A percentile compares a stretch with the other conserved stretches of the same genome.
phyloP scores from a whole-genome alignment of 2,329 filamentous ascomycete species.

The Emericellopsis cladophorae region DNA sequence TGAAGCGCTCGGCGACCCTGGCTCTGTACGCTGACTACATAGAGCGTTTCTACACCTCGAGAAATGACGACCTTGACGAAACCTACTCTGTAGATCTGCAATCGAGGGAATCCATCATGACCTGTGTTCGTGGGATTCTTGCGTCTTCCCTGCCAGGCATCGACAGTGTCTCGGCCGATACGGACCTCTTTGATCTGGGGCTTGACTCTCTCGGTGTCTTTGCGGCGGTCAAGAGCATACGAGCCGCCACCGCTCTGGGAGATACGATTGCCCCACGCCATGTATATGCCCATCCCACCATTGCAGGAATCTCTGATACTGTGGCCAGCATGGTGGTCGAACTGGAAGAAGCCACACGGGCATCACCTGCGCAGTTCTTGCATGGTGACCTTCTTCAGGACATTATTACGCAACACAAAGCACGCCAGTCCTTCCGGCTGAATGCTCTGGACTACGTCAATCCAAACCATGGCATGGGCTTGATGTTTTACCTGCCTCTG shows the following conservation, averaged over 20 bases:
- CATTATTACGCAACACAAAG: conserved; percentile 9
- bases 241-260: conserved; percentile 12
- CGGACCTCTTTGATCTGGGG: conserved; percentile 14
- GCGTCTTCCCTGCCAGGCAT: conserved; percentile 7
- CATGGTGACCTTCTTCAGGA: conserved; percentile 3
- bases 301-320: background rate
- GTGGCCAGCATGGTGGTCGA: background rate
- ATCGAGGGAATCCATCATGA: conserved; percentile 10
- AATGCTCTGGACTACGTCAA: conserved; percentile 19
- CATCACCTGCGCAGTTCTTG: background rate
- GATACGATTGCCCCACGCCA: conserved; percentile 9
- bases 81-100: conserved; percentile 8
- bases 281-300: background rate
- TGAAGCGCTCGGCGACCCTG: conserved; percentile 15
- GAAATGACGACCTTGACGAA: conserved; percentile 4
- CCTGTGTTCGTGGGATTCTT: conserved; percentile 8
- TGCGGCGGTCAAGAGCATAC: conserved; percentile 15
- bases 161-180: conserved; percentile 7
- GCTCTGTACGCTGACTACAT: conserved; percentile 30
- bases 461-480: conserved; percentile 16
- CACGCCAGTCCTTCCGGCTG: conserved; percentile 14
- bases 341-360: background rate
- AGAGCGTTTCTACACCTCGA: conserved; percentile 25
- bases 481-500: conserved; percentile 20
- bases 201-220: conserved; percentile 18